Conservation (phyloP, 257 asterid species). For the Gardenia jasminoides region DNA sequence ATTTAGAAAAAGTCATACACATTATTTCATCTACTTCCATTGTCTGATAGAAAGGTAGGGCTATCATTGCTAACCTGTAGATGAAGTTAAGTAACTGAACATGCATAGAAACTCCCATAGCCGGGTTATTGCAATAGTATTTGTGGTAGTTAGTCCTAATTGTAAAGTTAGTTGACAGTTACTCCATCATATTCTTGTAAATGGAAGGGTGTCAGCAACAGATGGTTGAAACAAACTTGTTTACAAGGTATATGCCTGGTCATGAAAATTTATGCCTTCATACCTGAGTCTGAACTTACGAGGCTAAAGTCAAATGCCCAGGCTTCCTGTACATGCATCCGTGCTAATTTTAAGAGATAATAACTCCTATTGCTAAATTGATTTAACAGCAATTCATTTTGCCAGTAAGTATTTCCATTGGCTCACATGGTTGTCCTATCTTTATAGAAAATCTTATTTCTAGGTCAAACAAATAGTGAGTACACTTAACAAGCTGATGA, state of each 20-base stretch:
- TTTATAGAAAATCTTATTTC: too few species aligned
- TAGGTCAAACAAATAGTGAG: neutral
- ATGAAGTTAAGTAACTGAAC: too few species aligned
- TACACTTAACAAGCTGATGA: neutral
- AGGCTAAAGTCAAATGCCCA: neutral
- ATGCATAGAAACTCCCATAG: neutral
- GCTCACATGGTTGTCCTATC: too few species aligned
- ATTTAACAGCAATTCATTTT: neutral
- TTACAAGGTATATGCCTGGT: neutral
- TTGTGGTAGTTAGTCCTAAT: too few species aligned
- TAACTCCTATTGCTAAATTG: neutral
- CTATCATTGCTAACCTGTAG: too few species aligned
- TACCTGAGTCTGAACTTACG: neutral
- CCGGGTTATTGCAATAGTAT: neutral
- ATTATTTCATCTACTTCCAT: neutral
- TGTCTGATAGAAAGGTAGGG: neutral
- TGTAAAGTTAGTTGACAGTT: neutral
- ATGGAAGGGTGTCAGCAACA: neutral
- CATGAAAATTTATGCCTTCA: neutral
- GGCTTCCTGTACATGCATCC: neutral
- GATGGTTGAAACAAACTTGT: neutral
- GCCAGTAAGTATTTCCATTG: neutral
- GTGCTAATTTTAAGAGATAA: neutral
- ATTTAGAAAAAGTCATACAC: neutral
- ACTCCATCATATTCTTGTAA: neutral